These are phyloP conservation scores for Linum usitatissimum DNA, from an alignment of 345 rosid genomes.

Conservation along the genomic window DNA sequence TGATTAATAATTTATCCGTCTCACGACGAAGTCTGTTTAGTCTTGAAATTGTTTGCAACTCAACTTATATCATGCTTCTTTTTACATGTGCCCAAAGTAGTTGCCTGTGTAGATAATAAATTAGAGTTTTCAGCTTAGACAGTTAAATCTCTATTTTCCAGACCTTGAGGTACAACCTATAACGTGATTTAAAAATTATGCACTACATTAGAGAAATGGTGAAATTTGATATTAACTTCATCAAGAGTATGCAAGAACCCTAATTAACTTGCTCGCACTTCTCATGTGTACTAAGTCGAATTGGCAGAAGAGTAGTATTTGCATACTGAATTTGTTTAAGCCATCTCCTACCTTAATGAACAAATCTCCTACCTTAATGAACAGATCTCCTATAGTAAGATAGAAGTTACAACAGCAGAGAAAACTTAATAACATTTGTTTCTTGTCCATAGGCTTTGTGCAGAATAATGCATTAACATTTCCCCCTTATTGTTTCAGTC, in stretches of 20 bases:
- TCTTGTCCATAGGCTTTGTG: slow-evolving; percentile 2
- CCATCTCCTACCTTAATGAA: too few relatives aligned
- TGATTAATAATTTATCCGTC: not conserved
- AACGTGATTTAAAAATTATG: too few relatives aligned
- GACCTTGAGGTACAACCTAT: too few relatives aligned
- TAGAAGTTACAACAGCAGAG: too few relatives aligned
- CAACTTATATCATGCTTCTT: not conserved
- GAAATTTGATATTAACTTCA: not conserved
- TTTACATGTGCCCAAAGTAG: not conserved
- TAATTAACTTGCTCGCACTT: not conserved
- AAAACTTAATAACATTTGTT: not conserved
- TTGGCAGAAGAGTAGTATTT: not conserved
- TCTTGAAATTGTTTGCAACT: not conserved
- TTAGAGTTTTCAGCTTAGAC: not conserved
- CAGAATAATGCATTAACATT: slow-evolving; percentile 17
- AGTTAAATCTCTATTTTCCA: too few relatives aligned
- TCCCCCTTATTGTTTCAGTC: slow-evolving; percentile 42
- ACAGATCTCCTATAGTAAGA: too few relatives aligned
- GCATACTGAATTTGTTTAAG: not conserved
- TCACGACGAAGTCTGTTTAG: not conserved
- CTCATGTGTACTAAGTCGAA: not conserved
- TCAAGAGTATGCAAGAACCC: not conserved
- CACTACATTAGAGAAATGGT: too few relatives aligned
- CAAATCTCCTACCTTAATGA: too few relatives aligned
- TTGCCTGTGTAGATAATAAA: not conserved